Conservation (phyloP, 768 basidiomycete genomes). For the Mycena epipterygia region DNA sequence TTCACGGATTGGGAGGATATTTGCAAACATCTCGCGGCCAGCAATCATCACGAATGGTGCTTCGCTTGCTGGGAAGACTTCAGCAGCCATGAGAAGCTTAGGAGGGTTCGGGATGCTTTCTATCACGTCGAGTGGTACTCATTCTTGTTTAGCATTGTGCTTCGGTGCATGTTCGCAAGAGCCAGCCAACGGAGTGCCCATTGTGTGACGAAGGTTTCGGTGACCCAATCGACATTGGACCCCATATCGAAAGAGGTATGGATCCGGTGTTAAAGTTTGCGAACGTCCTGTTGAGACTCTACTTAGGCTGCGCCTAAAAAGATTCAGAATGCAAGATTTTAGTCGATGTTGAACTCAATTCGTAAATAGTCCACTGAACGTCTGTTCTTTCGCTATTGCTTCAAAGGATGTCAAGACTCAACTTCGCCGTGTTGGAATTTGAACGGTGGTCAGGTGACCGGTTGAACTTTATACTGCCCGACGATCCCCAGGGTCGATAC, state of each 20-base stretch:
- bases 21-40: conserved; percentile 20
- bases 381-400: no score
- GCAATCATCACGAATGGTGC: conserved; percentile 16
- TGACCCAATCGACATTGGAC: conserved; percentile 5
- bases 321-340: no score
- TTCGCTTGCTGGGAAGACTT: conserved; percentile 16
- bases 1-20: background rate
- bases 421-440: no score
- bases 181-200: background rate
- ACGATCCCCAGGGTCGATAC: no score
- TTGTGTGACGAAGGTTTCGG: conserved; percentile 2
- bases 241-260: conserved; percentile 15
- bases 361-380: no score
- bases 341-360: no score
- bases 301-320: no score
- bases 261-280: no score
- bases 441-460: no score
- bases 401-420: no score
- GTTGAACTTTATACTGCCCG: no score
- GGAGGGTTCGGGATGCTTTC: background rate
- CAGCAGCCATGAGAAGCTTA: background rate
- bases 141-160: conserved; percentile 1
- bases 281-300: no score
- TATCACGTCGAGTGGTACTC: background rate
- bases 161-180: background rate